Evolutionary conservation across 2,329 filamentous ascomycete genomes (phyloP).

Genomic region (Fusarium vanettenii): DNA sequence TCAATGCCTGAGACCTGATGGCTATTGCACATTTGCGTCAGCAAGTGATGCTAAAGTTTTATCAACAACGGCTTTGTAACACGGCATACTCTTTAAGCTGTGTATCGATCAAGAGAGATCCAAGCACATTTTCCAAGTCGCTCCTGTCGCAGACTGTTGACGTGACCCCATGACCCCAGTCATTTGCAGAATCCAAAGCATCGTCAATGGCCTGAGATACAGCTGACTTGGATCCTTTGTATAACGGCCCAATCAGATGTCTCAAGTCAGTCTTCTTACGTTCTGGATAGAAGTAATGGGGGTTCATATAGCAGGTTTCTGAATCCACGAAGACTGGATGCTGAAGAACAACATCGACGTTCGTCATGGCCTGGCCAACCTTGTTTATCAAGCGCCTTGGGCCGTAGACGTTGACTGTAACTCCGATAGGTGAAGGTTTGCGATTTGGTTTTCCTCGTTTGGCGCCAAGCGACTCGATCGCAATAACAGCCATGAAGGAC

Average conservation of each 20-base stretch:
- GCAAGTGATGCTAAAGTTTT: not conserved
- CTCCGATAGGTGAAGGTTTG: fast-evolving
- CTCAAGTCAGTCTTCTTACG: not conserved
- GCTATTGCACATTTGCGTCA: fast-evolving
- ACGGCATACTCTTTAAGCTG: not conserved
- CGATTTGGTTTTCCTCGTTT: not conserved
- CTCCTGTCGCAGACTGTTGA: not conserved
- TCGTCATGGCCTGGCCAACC: not conserved
- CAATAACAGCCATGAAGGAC: not conserved
- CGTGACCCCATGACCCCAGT: not conserved
- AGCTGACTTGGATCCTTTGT: fast-evolving
- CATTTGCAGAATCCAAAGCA: not conserved
- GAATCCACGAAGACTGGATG: constrained; percentile 2
- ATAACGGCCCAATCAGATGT: not conserved
- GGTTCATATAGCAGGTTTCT: not conserved
- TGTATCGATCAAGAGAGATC: fast-evolving
- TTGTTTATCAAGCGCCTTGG: fast-evolving
- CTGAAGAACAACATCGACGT: not conserved
- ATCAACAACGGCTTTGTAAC: fast-evolving
- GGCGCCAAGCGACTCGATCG: fast-evolving
- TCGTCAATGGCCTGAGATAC: not conserved
- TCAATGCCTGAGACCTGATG: not conserved
- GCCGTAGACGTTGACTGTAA: not conserved
- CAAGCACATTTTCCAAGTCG: not conserved
- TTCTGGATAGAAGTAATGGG: not conserved